A percentile compares a stretch with the other conserved stretches of the same genome.
These are phyloP conservation scores for Darksidea phi DNA, from an alignment of 495 filamentous ascomycete species.

Conservation along the genomic window DNA sequence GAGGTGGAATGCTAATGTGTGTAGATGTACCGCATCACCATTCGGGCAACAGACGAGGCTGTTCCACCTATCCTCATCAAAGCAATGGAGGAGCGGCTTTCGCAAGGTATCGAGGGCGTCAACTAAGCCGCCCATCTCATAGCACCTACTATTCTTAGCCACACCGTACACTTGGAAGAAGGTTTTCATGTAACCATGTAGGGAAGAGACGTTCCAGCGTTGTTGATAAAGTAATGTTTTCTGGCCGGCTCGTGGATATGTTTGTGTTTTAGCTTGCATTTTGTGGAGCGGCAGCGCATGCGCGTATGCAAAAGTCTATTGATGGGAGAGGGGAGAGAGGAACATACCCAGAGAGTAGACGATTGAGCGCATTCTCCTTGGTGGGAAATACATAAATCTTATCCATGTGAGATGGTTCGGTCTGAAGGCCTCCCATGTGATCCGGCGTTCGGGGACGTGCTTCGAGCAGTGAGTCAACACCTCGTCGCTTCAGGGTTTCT, in stretches of 20 bases:
- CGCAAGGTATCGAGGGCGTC: constrained; percentile 49
- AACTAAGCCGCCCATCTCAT: not conserved
- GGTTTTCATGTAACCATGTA: constrained; percentile 8
- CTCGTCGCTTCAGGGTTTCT: too few species aligned
- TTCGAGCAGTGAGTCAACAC: not conserved
- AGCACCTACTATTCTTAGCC: not conserved
- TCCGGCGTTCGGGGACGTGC: too few species aligned
- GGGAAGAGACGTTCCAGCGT: not conserved
- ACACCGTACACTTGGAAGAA: not conserved
- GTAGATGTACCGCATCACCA: constrained; percentile 93
- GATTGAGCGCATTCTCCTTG: not conserved
- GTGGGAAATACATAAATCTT: not conserved
- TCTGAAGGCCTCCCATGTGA: too few species aligned
- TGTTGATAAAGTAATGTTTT: constrained; percentile 3
- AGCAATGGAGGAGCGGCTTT: constrained; percentile 79
- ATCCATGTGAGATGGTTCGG: too few species aligned
- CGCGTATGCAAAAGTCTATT: too few species aligned
- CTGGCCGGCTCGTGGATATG: not conserved
- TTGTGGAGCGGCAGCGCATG: not conserved
- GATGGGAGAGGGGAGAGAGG: not conserved
- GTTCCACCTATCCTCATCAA: constrained; percentile 79
- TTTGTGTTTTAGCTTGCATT: not conserved
- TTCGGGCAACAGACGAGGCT: constrained; percentile 87
- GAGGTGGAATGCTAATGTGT: constrained; percentile 35
- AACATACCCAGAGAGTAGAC: not conserved